These are phyloP conservation scores for Metschnikowia amazonensis DNA, from an alignment of 805 yeast species.

Conservation along the genomic window DNA sequence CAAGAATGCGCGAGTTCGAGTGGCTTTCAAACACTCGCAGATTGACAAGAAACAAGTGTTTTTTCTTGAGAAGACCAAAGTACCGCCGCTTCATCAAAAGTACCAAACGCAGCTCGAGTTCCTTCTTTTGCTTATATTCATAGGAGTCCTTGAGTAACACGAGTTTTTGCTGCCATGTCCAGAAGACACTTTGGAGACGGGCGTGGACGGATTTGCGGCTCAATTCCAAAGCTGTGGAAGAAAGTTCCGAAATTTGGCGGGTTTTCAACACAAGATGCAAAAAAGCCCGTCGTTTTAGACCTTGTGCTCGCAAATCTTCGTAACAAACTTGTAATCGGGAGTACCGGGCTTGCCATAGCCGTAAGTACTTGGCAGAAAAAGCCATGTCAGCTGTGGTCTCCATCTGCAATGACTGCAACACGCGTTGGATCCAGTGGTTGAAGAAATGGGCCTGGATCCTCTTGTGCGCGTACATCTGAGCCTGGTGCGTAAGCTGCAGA, in stretches of 20 bases:
- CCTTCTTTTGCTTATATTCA: background rate
- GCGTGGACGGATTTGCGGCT: too few relatives aligned
- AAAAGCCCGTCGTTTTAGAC: background rate
- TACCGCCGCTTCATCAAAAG: background rate
- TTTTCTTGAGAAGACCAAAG: background rate
- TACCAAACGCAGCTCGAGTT: background rate
- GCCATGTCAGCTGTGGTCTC: background rate
- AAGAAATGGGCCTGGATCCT: background rate
- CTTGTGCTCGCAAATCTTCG: background rate
- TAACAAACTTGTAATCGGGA: background rate
- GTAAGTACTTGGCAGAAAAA: background rate
- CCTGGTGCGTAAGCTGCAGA: background rate
- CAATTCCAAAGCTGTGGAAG: background rate
- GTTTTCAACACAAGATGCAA: background rate
- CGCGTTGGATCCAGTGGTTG: background rate
- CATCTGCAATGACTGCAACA: background rate
- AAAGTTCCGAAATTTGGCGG: background rate
- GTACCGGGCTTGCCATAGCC: background rate
- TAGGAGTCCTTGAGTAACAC: background rate
- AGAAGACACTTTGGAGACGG: background rate
- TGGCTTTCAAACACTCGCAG: background rate
- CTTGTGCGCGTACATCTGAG: background rate
- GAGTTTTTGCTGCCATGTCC: background rate
- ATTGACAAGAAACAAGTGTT: background rate
- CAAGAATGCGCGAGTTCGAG: background rate